Evolutionary conservation across 257 asterid genomes (phyloP).

Genomic region (Craterostigma plantagineum): DNA sequence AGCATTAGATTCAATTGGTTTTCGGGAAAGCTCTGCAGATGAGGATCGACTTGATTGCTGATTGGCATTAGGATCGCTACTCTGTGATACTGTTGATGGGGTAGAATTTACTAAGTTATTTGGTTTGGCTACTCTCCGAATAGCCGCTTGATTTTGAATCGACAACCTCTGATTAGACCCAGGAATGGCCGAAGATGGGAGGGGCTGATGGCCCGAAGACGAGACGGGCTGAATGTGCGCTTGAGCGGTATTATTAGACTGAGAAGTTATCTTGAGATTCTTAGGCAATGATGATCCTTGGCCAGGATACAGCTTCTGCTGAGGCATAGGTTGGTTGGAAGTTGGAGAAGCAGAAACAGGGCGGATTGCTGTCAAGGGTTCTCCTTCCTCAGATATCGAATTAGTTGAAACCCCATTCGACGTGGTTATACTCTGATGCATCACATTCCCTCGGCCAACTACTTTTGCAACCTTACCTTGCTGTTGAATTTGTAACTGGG

Average conservation of each 20-base stretch:
- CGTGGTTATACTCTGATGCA: constrained; percentile 41
- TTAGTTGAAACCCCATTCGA: constrained; percentile 42
- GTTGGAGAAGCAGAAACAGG: too few relatives aligned
- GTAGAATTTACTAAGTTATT: constrained; percentile 29
- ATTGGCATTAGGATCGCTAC: constrained; percentile 26
- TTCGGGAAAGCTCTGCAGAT: too few relatives aligned
- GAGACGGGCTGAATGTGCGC: too few relatives aligned
- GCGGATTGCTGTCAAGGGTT: too few relatives aligned
- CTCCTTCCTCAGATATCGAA: too few relatives aligned
- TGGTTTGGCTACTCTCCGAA: constrained; percentile 27
- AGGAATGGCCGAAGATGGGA: too few relatives aligned
- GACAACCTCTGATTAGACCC: constrained; percentile 33
- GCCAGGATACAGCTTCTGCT: too few relatives aligned
- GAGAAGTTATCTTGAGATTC: too few relatives aligned
- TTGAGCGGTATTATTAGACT: too few relatives aligned
- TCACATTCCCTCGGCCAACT: constrained; percentile 33
- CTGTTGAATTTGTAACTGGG: constrained; percentile 43
- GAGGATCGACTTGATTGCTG: constrained; percentile 19
- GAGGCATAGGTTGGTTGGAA: too few relatives aligned
- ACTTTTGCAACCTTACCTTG: constrained; percentile 57
- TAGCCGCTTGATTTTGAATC: constrained; percentile 31
- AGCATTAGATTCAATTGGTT: constrained; percentile 24
- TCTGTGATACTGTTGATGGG: constrained; percentile 23
- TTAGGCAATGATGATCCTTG: too few relatives aligned
- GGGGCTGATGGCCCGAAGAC: too few relatives aligned